These are phyloP conservation scores for Calonectria fujianensis DNA, from an alignment of 2,329 filamentous ascomycete species.

Conservation along the genomic window DNA sequence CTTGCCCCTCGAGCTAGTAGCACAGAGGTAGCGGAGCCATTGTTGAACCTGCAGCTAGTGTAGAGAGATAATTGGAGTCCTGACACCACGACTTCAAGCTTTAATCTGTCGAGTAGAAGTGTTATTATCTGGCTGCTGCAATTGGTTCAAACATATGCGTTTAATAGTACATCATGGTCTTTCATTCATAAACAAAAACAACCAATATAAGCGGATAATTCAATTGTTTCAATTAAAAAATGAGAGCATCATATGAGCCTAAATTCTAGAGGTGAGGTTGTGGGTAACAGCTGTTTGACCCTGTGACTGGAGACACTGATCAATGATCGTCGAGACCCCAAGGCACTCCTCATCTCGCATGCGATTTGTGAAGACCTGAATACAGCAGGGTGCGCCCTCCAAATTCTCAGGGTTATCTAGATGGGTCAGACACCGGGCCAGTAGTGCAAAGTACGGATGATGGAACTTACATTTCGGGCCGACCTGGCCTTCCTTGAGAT, in stretches of 20 bases:
- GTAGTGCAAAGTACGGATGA: background rate
- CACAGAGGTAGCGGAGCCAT: too few relatives aligned
- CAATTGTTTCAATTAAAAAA: background rate
- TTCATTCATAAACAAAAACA: too few relatives aligned
- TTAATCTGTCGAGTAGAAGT: too few relatives aligned
- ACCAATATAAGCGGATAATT: background rate
- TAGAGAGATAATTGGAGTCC: too few relatives aligned
- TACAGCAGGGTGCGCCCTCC: slow-evolving; percentile 66
- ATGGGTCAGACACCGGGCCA: background rate
- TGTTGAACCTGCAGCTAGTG: too few relatives aligned
- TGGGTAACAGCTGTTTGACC: background rate
- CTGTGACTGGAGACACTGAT: slow-evolving; percentile 26
- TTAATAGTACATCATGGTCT: too few relatives aligned
- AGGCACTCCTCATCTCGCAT: slow-evolving; percentile 70
- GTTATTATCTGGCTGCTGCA: too few relatives aligned
- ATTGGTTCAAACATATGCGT: too few relatives aligned
- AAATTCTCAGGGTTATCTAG: slow-evolving; percentile 57
- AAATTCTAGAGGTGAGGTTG: background rate
- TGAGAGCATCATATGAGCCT: background rate
- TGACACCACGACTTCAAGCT: too few relatives aligned
- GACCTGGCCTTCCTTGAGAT: slow-evolving; percentile 28
- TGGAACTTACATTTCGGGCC: slow-evolving; percentile 37
- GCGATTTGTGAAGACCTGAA: slow-evolving; percentile 67
- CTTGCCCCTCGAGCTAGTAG: too few relatives aligned
- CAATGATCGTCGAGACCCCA: slow-evolving; percentile 42